Conservation (phyloP, 306 rosid species). For the Cucurbita moschata region DNA sequence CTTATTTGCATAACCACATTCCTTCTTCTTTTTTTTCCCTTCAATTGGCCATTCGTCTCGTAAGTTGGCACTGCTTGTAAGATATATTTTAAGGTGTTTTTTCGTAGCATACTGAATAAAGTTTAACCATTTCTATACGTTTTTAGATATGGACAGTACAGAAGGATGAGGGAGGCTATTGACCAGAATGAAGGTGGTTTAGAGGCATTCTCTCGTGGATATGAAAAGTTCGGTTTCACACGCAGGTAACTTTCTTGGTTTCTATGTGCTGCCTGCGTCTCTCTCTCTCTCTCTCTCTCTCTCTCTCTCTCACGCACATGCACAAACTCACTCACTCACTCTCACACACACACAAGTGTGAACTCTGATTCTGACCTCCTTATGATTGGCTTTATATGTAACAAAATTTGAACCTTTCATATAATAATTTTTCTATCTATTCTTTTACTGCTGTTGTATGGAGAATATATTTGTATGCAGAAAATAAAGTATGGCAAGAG, state of each 20-base stretch:
- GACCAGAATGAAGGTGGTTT: constrained; percentile 86
- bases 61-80: not conserved
- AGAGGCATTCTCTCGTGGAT: constrained; percentile 91
- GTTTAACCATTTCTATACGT: constrained; percentile 12
- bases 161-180: constrained; percentile 55
- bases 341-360: not conserved
- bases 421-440: not conserved
- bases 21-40: not conserved
- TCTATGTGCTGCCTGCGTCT: not conserved
- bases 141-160: constrained; percentile 62
- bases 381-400: not conserved
- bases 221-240: constrained; percentile 77
- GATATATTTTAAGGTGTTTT: not conserved
- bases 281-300: not conserved
- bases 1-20: not conserved
- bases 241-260: constrained; percentile 47
- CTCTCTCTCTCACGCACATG: too few relatives aligned
- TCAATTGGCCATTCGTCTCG: not conserved
- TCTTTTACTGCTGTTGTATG: not conserved
- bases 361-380: not conserved
- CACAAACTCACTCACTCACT: too few relatives aligned
- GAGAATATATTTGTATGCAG: not conserved
- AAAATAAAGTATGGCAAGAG: not conserved
- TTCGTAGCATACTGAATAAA: not conserved
- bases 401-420: not conserved